phyloP scores from a whole-genome alignment of 2,329 filamentous ascomycete species.

The Penicillium sp. region DNA sequence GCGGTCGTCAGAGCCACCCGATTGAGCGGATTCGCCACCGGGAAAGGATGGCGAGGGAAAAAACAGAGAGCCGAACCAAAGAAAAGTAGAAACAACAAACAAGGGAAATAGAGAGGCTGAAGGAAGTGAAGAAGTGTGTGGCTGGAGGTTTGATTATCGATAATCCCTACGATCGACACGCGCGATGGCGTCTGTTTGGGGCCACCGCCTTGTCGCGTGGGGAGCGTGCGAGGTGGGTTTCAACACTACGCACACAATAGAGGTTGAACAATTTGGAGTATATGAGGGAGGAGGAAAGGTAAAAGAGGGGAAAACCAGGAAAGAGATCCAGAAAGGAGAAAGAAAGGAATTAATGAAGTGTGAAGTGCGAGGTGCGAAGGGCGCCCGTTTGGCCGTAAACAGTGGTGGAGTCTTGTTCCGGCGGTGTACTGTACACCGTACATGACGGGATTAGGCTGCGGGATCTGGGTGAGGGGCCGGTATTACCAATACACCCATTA shows the following conservation, averaged over 20 bases:
- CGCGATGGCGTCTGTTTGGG: constrained; percentile 29
- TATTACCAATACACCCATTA: constrained; percentile 20
- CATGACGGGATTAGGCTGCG: not conserved
- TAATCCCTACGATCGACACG: constrained; percentile 28
- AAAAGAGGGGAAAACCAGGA: constrained; percentile 1
- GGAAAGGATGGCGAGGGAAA: constrained; percentile 9
- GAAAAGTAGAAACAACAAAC: constrained; percentile 4
- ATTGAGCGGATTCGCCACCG: constrained; percentile 32
- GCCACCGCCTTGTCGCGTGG: constrained; percentile 31
- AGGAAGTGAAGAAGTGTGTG: constrained; percentile 14
- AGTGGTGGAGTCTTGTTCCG: constrained; percentile 21
- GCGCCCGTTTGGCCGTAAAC: constrained; percentile 25
- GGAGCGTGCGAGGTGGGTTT: constrained; percentile 17
- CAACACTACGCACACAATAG: not conserved
- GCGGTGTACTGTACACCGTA: constrained; percentile 12
- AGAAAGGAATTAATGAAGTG: constrained; percentile 15
- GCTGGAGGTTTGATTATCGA: constrained; percentile 29
- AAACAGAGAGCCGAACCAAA: constrained; percentile 2
- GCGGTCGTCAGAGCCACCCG: constrained; percentile 20
- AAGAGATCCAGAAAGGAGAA: not conserved
- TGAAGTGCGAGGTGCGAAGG: constrained; percentile 9
- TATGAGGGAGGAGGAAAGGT: constrained; percentile 3
- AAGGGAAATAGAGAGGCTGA: constrained; percentile 2
- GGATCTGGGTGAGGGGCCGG: not conserved
- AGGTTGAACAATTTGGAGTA: not conserved